Evolutionary conservation across 106 monocot genomes (phyloP), one percentile per base, ranked within the genome.

Genomic region (Acorus calamus): DNA sequence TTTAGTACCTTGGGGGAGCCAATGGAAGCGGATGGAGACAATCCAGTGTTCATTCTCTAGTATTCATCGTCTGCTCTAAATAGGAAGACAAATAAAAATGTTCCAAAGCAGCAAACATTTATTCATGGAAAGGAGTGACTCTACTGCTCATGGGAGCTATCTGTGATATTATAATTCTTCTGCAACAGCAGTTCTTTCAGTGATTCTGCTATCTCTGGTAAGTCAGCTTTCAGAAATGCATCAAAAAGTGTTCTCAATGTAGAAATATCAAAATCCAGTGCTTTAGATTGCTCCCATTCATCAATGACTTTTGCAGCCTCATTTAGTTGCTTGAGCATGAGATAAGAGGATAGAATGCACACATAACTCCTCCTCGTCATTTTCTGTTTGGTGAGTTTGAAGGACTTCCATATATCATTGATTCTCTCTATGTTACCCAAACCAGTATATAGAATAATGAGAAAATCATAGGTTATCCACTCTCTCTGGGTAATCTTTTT

Each of bases 391-490:
- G 72, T 79, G 76, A 76, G 73, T 48, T 59, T 69, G 74, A 96
- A 63, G 44, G 90, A 85, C 53, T 80, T 96, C 91, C 91, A 96
- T 56, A 96, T 91, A 69, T 91, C 85, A 68, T 57, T 71, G 45
- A 96, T 60, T 67, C 68, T 82, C 8, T 91, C 69, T 44, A 12
- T 80, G 59, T 91, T 87, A 7, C 91, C 91, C 14, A 91, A 66
- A 62, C 83, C 71, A 42, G 87, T 65, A 67, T 87, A 71, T 6
- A 96, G 71, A 61, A 87, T 82, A 11, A 96, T 74, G 53, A 96
- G 91, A 55, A 96, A 80, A 73, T 96, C 91, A 44, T 88, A 96
- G 28, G 96, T 83, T 67, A 96, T 83, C 87, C 86, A 86, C 60
- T 88, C 74, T 55, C 73, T 81, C 42, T 76, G 74, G 43, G 69